Evolutionary conservation across 2,329 filamentous ascomycete genomes (phyloP).

Genomic region (Alternaria alternata): DNA sequence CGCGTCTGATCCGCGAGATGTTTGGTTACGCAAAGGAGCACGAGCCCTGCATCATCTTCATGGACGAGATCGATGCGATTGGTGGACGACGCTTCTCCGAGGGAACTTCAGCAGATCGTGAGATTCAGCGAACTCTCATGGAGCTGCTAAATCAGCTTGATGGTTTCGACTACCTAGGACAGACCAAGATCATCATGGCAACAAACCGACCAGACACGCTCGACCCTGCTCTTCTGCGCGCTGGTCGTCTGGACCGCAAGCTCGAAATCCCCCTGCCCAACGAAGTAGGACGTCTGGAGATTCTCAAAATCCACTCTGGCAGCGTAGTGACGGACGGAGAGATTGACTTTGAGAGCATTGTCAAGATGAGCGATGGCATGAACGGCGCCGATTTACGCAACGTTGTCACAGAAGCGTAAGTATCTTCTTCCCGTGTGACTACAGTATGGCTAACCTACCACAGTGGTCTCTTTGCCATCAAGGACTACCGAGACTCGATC

Average conservation of each 20-base stretch:
- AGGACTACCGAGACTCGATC: slow-evolving; percentile 94
- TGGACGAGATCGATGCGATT: slow-evolving; percentile 99
- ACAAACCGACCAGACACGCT: slow-evolving; percentile 97
- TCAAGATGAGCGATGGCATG: slow-evolving; percentile 99
- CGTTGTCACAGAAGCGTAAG: slow-evolving; percentile 97
- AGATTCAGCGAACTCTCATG: slow-evolving; percentile 98
- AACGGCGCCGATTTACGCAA: slow-evolving; percentile 98
- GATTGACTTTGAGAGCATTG: slow-evolving; percentile 97
- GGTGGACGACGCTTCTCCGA: slow-evolving; percentile 96
- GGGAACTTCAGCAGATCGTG: slow-evolving; percentile 94
- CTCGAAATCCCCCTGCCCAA: slow-evolving; percentile 98
- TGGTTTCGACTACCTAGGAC: slow-evolving; percentile 98
- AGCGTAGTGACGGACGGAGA: slow-evolving; percentile 91
- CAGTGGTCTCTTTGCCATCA: slow-evolving; percentile 95
- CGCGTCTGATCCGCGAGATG: slow-evolving; percentile 97
- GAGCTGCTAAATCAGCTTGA: slow-evolving; percentile 98
- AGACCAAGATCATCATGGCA: slow-evolving; percentile 99
- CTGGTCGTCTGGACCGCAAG: slow-evolving; percentile 93
- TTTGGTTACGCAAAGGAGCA: slow-evolving; percentile 99
- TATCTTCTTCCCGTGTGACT: slow-evolving; percentile 33
- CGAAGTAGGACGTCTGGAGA: slow-evolving; percentile 93
- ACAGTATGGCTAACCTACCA: slow-evolving; percentile 32
- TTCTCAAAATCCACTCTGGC: slow-evolving; percentile 94
- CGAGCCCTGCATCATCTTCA: slow-evolving; percentile 99
- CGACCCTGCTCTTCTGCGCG: slow-evolving; percentile 89